These are phyloP conservation scores for Hevea brasiliensis DNA, from an alignment of 345 rosid genomes.

Conservation along the genomic window DNA sequence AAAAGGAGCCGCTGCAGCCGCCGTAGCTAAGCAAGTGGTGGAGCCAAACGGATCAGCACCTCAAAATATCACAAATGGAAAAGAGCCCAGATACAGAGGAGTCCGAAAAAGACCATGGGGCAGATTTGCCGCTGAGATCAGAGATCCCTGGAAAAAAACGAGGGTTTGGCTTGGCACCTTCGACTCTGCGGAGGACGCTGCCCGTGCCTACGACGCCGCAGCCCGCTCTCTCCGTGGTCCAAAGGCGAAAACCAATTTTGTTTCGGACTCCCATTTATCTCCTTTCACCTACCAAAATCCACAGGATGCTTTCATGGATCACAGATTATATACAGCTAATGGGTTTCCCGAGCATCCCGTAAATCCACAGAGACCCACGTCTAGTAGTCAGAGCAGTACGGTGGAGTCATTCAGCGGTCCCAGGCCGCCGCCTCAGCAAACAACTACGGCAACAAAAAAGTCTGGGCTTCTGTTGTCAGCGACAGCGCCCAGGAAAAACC, in stretches of 20 bases:
- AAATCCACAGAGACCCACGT: conserved; percentile 65
- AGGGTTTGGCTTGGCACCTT: conserved; percentile 96
- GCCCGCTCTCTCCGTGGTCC: conserved; percentile 81
- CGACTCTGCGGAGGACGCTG: conserved; percentile 86
- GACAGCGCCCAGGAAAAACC: conserved; percentile 34
- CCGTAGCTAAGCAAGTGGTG: conserved; percentile 10
- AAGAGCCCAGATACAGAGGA: conserved; percentile 81
- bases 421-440: conserved; percentile 34
- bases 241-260: conserved; percentile 84
- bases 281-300: conserved; percentile 22
- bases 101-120: conserved; percentile 94
- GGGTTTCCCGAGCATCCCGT: conserved; percentile 39
- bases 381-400: conserved; percentile 93
- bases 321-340: conserved; percentile 41
- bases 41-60: conserved; percentile 39
- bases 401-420: conserved; percentile 93
- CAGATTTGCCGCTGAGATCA: conserved; percentile 87
- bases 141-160: conserved; percentile 82
- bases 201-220: conserved; percentile 85
- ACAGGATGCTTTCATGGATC: conserved; percentile 17
- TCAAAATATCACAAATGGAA: conserved; percentile 11
- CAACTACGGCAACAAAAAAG: not conserved
- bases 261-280: conserved; percentile 16
- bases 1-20: conserved; percentile 49
- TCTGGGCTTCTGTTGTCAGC: not conserved